Evolutionary conservation across 2,329 filamentous ascomycete genomes (phyloP).

Genomic region (Sarocladium oryzae): DNA sequence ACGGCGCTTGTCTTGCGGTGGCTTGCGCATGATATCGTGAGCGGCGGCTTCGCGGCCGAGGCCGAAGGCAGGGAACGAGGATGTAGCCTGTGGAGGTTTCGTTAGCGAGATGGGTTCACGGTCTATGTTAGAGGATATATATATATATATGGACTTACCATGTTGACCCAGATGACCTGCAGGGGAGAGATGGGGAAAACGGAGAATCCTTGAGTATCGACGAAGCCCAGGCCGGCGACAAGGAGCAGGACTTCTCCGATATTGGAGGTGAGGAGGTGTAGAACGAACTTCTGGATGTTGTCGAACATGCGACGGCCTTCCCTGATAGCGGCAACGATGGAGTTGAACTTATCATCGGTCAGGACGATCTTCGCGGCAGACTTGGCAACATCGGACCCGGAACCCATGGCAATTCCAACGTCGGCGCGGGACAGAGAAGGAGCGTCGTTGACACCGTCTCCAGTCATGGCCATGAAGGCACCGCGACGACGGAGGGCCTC

Average conservation of each 20-base stretch:
- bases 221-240: conserved; percentile 75
- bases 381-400: conserved; percentile 65
- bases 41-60: conserved; percentile 73
- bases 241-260: conserved; percentile 78
- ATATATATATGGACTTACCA: no score
- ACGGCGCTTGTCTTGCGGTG: conserved; percentile 61
- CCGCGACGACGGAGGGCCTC: conserved; percentile 61
- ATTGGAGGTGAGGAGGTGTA: conserved; percentile 74
- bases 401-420: conserved; percentile 66
- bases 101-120: no score
- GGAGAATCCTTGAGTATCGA: conserved; percentile 62
- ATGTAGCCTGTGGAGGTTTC: conserved; percentile 63
- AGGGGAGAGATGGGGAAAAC: conserved; percentile 83
- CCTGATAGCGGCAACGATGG: conserved; percentile 64
- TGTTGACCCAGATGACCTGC: conserved; percentile 90
- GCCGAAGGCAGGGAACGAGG: conserved; percentile 80
- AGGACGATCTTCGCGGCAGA: conserved; percentile 62
- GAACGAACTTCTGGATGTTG: conserved; percentile 72
- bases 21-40: conserved; percentile 70
- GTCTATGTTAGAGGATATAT: no score
- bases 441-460: conserved; percentile 65
- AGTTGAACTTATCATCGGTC: conserved; percentile 67
- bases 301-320: conserved; percentile 66
- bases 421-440: conserved; percentile 62
- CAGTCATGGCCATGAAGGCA: conserved; percentile 64